Evolutionary conservation across 176 grass and related monocot species (phyloP), one percentile per base, ranked within the genome.

Genomic region (Oryza meyeriana): DNA sequence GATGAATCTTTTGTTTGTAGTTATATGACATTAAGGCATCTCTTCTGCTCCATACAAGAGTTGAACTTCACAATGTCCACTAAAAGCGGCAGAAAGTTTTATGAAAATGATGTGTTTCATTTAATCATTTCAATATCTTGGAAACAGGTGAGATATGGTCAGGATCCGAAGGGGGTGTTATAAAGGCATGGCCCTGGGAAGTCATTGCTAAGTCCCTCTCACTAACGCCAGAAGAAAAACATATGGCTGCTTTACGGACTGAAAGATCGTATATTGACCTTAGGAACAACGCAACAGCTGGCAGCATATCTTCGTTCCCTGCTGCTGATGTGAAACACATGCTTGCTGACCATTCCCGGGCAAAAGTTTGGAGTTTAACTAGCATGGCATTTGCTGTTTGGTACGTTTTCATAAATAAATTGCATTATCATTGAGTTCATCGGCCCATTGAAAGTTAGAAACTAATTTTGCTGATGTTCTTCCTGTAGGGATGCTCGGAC

Each of bases 61-160:
- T 81, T 58, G 20, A 55, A 32, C 26, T 85, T 55, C 13, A 14
- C 42, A 71, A 69, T 67, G 38, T 28, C 1, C 31, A 74, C n/a
- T 78, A 61, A 73, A 55, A 79, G 12, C 17, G 50, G 24, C 42
- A 41, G 55, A 68, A 83, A 62, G 0, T 26, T 36, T 64, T 66
- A 28, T 12, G 6, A 69, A 84, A 64, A 67, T 79, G 65, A 83
- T 84, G 38, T 73, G 58, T 84, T 89, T 89, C 69, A 59, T 69
- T 83, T 71, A 57, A 83, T 89, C 69, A 59, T 69, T 83, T 71
- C 63, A 83, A 32, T 86, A 28, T 90, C 82, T 84, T 81, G 78
- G 64, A 82, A 86, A 85, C 84, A 94, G 95, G 95, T 89, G 95
- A 98, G 85, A 85, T 98, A 88, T 98, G 95, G 95, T 87, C 95